A percentile compares a stretch with the other conserved stretches of the same genome.
Evolutionary conservation across 805 yeast genomes (phyloP).

Genomic region (Schwanniomyces yamadae): DNA sequence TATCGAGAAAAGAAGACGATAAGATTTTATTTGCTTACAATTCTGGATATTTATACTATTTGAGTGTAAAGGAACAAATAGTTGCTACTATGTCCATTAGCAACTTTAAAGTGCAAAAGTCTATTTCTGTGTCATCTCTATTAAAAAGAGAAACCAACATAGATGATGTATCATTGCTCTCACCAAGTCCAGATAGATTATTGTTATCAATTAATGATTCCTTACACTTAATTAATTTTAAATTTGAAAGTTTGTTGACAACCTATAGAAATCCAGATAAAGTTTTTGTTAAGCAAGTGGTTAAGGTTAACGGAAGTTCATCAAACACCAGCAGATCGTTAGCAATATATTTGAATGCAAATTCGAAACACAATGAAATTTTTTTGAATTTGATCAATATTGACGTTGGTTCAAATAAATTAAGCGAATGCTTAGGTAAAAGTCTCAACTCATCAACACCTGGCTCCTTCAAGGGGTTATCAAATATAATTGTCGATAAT

Average conservation of each 20-base stretch:
- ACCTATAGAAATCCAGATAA: slow-evolving; percentile 24
- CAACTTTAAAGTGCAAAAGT: slow-evolving; percentile 19
- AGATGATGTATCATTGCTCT: slow-evolving; percentile 27
- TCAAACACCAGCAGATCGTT: slow-evolving; percentile 39
- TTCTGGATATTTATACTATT: slow-evolving; percentile 26
- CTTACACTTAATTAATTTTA: slow-evolving; percentile 45
- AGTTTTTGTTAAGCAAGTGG: slow-evolving; percentile 25
- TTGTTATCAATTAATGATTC: slow-evolving; percentile 40
- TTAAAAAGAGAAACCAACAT: slow-evolving; percentile 8
- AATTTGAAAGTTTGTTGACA: slow-evolving; percentile 40
- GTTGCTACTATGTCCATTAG: slow-evolving; percentile 23
- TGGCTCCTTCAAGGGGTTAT: slow-evolving; percentile 24
- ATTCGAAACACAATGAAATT: slow-evolving; percentile 42
- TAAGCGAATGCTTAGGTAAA: slow-evolving; percentile 70
- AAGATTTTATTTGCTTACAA: slow-evolving; percentile 20
- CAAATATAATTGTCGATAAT: slow-evolving; percentile 20
- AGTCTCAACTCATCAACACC: slow-evolving; percentile 33
- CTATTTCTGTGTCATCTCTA: slow-evolving; percentile 20
- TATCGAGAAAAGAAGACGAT: slow-evolving; percentile 3
- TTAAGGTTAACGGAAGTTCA: slow-evolving; percentile 44
- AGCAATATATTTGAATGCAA: slow-evolving; percentile 41
- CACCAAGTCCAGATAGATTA: slow-evolving; percentile 48
- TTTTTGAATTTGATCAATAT: slow-evolving; percentile 46
- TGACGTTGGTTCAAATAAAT: slow-evolving; percentile 64
- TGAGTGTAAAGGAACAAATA: slow-evolving; percentile 12